Evolutionary conservation across 2,329 filamentous ascomycete species (phyloP).

Genomic region (Fusarium illudens): DNA sequence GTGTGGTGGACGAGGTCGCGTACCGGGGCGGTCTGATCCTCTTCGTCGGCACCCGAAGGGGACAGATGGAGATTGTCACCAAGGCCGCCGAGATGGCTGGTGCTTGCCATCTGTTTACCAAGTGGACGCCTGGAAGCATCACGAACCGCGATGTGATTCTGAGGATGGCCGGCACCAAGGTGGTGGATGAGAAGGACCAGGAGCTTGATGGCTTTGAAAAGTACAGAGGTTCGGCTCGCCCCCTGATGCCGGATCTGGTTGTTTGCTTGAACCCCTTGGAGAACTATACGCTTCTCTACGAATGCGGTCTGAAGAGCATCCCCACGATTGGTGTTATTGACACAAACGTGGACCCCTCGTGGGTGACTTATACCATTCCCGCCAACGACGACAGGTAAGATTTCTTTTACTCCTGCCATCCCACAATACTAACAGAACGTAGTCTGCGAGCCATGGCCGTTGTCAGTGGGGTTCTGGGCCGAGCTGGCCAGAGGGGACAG

Average conservation of each 20-base stretch:
- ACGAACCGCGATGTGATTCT: conserved; percentile 94
- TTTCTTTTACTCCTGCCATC: neutral
- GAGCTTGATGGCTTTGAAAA: conserved; percentile 68
- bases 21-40: conserved; percentile 84
- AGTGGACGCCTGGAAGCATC: conserved; percentile 90
- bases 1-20: conserved; percentile 87
- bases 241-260: conserved; percentile 86
- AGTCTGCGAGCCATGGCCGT: conserved; percentile 84
- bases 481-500: conserved; percentile 83
- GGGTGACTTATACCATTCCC: conserved; percentile 96
- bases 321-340: conserved; percentile 96
- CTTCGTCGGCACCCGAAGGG: conserved; percentile 86
- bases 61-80: conserved; percentile 83
- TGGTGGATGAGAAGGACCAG: conserved; percentile 79
- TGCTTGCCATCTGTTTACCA: conserved; percentile 88
- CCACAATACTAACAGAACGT: conserved; percentile 35
- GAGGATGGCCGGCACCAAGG: conserved; percentile 71
- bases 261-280: conserved; percentile 92
- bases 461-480: conserved; percentile 84
- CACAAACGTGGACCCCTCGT: conserved; percentile 89
- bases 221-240: conserved; percentile 68
- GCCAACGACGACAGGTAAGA: conserved; percentile 92
- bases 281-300: conserved; percentile 89
- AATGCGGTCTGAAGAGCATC: conserved; percentile 87
- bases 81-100: conserved; percentile 79